Base-by-base conservation (phyloP, 176 grass and related monocot species). In the Avena insularis region DNA sequence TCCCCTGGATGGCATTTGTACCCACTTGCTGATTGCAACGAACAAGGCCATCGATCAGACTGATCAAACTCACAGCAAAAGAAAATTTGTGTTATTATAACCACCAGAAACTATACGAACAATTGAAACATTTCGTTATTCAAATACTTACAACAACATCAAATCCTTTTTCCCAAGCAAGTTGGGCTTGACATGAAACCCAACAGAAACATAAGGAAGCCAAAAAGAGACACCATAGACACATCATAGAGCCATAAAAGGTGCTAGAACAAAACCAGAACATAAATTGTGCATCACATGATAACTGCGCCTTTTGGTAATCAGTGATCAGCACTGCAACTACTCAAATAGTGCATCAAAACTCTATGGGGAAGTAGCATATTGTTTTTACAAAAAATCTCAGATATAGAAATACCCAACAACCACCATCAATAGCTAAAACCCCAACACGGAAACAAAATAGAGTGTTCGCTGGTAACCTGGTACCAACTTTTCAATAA, bases 11-110 rank as follows among this genome's bases (percentile, higher is more conserved):
- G 17, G 6, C 83, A 51, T 75, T 86, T 1, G 57, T 47, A 48
- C 73, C 85, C 5, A 80, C 55, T 84, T 93, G 93, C 89, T 92
- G 85, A 82, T 95, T 98, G 93, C 95, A 98, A 83, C 55, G 83
- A 91, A 91, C 83, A 79, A 93, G 93, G 10, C 88, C 90, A 67
- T 95, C 95, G 38, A 95, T 91, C 93, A 56, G 54, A 89, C 89
- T 95, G 85, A 86, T 90, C 10, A 84, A 82, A 89, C 13, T 74
- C 54, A 25, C 12, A 70, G 50, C 71, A 87, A 67, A 70, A 71
- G 6, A 29, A 73, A 77, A 29, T 81, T 60, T 15, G 54, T 56
- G 16, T 56, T 56, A 56, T 56, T 16, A 56, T 56, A 56, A 56
- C 15, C 46, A 89, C 36, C 8, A 70, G 64, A 62, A 79, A 79